Percentiles rank a stretch among this genome's conserved stretches.
phyloP scores from a whole-genome alignment of 1,284 basidiomycete species.

The Testicularia cyperi region DNA sequence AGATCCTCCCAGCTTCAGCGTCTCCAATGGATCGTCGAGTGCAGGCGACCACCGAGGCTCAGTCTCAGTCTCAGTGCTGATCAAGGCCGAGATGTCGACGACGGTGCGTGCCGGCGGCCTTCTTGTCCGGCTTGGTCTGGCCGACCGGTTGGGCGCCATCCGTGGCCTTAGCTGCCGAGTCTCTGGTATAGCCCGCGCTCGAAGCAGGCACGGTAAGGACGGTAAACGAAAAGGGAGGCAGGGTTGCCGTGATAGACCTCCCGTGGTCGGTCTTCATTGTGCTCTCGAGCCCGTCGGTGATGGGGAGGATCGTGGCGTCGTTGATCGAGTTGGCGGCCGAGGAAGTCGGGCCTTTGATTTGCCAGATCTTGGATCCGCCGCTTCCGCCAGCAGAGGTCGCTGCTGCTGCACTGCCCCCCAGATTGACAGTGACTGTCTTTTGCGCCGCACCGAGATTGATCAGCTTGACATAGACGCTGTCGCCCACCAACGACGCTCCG shows the following conservation, averaged over 20 bases:
- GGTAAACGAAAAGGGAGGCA: not conserved
- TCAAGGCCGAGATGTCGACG: too few species aligned
- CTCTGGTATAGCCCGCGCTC: too few species aligned
- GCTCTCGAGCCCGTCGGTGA: not conserved
- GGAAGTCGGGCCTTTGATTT: not conserved
- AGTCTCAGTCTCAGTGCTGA: too few species aligned
- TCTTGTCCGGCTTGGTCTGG: too few species aligned
- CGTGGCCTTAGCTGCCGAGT: too few species aligned
- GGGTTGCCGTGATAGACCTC: not conserved
- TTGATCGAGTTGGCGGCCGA: not conserved
- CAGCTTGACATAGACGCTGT: slow-evolving; percentile 3
- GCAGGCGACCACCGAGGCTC: too few species aligned
- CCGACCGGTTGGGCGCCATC: too few species aligned
- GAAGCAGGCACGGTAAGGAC: too few species aligned
- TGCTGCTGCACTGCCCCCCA: not conserved
- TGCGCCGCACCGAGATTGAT: not conserved
- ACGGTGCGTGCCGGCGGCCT: too few species aligned
- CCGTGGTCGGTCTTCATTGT: not conserved
- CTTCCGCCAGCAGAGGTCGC: not conserved
- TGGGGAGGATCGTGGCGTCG: not conserved
- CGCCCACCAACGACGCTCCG: not conserved
- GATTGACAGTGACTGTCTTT: slow-evolving; percentile 1
- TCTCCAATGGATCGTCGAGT: too few species aligned
- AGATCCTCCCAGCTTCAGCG: too few species aligned
- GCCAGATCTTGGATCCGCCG: not conserved